Percentiles rank a stretch among this genome's conserved stretches.
These are phyloP conservation scores for Clohesyomyces aquaticus DNA, from an alignment of 495 filamentous ascomycete genomes.

Conservation along the genomic window DNA sequence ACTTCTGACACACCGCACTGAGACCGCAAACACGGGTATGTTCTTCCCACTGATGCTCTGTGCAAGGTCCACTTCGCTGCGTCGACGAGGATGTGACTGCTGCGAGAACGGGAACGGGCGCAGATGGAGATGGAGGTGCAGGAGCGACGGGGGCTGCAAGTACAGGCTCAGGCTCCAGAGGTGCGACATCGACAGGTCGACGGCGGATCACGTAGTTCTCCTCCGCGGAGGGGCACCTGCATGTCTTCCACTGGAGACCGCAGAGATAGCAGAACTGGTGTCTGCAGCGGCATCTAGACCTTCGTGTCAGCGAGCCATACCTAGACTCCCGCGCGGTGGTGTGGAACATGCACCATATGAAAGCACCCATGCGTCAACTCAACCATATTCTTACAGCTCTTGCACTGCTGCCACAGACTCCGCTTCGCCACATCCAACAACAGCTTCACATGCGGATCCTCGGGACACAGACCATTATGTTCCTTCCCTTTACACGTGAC, in stretches of 20 bases:
- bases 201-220: constrained; percentile 16
- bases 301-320: neutral
- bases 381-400: constrained; percentile 32
- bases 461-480: constrained; percentile 25
- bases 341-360: constrained; percentile 24
- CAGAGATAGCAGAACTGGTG: constrained; percentile 36
- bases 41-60: neutral
- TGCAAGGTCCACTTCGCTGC: neutral
- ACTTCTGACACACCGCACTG: neutral
- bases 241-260: constrained; percentile 19
- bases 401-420: constrained; percentile 22
- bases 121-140: neutral
- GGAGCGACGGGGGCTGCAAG: neutral
- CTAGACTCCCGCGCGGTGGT: neutral
- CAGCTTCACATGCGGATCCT: constrained; percentile 13
- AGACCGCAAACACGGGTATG: neutral
- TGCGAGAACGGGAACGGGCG: neutral
- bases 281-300: constrained; percentile 17
- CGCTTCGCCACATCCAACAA: constrained; percentile 16
- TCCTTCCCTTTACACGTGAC: constrained; percentile 10
- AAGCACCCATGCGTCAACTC: constrained; percentile 20
- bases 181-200: too few relatives aligned
- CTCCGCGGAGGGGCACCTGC: constrained; percentile 9
- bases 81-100: neutral
- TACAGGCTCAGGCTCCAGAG: neutral